phyloP scores from a whole-genome alignment of 257 asterid genomes.

The Thymus quinquecostatus region DNA sequence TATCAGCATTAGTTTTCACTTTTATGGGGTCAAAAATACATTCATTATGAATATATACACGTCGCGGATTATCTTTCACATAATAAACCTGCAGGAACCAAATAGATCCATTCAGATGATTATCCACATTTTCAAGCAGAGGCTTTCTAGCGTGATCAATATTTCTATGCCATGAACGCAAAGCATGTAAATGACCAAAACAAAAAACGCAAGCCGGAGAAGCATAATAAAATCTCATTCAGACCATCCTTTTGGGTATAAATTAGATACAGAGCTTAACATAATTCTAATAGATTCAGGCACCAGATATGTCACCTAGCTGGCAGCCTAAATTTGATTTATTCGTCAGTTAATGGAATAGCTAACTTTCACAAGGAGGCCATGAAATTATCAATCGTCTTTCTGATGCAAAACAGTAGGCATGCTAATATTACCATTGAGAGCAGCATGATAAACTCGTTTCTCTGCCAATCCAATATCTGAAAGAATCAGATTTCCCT shows the following conservation, averaged over 20 bases:
- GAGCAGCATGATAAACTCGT: conserved; percentile 87
- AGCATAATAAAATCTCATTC: conserved; percentile 32
- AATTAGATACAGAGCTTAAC: conserved; percentile 43
- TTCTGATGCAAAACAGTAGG: conserved; percentile 88
- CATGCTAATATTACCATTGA: conserved; percentile 83
- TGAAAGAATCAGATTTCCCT: conserved; percentile 82
- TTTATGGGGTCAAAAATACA: conserved; percentile 36
- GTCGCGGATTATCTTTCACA: conserved; percentile 64
- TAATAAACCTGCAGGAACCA: conserved; percentile 85
- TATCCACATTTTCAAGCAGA: conserved; percentile 30
- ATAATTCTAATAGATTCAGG: conserved; percentile 43
- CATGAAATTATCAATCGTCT: conserved; percentile 73
- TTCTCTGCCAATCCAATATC: conserved; percentile 98
- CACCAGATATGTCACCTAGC: conserved; percentile 28
- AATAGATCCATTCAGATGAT: conserved; percentile 73
- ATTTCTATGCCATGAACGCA: conserved; percentile 23
- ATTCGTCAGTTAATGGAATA: conserved; percentile 35
- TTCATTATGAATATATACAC: conserved; percentile 64
- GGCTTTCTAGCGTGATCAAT: conserved; percentile 13
- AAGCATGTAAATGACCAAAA: conserved; percentile 2
- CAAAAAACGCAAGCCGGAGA: background rate
- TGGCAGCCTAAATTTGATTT: conserved; percentile 35
- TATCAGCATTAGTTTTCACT: conserved; percentile 34
- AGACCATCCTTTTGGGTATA: conserved; percentile 28
- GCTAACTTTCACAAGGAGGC: conserved; percentile 46